These are phyloP conservation scores for Ambrosia artemisiifolia DNA, from an alignment of 129 eudicot genomes.

Conservation along the genomic window DNA sequence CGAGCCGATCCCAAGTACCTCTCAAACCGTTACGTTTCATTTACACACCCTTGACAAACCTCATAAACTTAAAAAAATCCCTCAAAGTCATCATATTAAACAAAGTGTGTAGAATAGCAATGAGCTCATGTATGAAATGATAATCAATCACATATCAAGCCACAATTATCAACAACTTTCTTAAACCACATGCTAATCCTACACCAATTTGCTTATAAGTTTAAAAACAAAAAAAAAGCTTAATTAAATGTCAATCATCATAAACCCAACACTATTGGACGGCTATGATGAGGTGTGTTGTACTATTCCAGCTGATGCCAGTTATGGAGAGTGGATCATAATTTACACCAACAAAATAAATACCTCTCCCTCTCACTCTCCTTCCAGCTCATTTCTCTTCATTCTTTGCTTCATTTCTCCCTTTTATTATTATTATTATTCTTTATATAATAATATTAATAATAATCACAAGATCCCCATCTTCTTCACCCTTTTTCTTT, in stretches of 20 bases:
- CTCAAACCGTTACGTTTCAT: no score
- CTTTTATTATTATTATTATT: not conserved
- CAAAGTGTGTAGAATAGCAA: not conserved
- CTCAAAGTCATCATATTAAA: no score
- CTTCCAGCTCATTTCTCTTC: constrained; percentile 36
- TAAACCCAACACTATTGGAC: constrained; percentile 17
- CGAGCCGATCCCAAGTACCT: no score
- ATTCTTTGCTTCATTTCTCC: constrained; percentile 38
- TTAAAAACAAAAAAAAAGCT: no score
- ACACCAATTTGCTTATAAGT: no score
- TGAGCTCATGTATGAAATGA: not conserved
- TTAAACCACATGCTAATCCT: not conserved
- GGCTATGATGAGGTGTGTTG: constrained; percentile 28
- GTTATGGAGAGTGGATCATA: constrained; percentile 25
- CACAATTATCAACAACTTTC: not conserved
- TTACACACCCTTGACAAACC: no score
- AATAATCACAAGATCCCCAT: constrained; percentile 53
- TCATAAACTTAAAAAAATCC: no score
- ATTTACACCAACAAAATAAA: constrained; percentile 17
- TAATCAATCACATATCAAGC: not conserved
- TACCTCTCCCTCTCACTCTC: constrained; percentile 19
- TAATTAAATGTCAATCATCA: not conserved
- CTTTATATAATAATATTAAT: no score
- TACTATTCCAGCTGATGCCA: constrained; percentile 29
- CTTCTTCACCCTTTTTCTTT: constrained; percentile 21